Evolutionary conservation across 495 filamentous ascomycete species (phyloP), one percentile per base, ranked within the genome.

Genomic region (Trichodelitschia bisporula): DNA sequence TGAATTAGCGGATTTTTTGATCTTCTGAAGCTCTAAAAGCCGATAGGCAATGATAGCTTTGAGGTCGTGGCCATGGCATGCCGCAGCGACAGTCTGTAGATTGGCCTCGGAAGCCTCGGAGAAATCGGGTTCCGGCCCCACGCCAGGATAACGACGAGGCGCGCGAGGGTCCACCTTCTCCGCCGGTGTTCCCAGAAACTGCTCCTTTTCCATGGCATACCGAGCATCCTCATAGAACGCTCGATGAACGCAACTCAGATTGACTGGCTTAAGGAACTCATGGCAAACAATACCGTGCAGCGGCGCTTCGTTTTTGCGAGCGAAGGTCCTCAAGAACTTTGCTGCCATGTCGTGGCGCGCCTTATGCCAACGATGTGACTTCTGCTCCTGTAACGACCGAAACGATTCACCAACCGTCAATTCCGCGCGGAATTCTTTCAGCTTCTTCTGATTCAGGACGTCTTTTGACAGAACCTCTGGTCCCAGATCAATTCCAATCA

Each of bases 401-500:
- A 53, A 53, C n/a, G 30, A 24, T 28, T 53, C 45, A 13, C 39
- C 44, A 16, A 34, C 33, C 4, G 47, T 55, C 29, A 39, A 37
- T 4, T 51, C 47, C 13, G 20, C 34, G 8, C 28, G 16, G 2
- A 44, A 17, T 13, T 18, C 33, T 31, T 27, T 40, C 24, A 35
- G 34, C 46, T 54, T 39, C 33, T 33, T 26, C 39, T 40, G 25
- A 37, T 42, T 16, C 36, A 44, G 14, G 29, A 38, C n/a, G 41
- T 30, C 21, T 43, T 45, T 0, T 44, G 46, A 24, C 45, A 49
- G 13, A 41, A 33, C 32, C 35, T 48, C 13, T 41, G 44, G 27
- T 39, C 48, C 19, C 33, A 54, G 4, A 32, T 66, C 58, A 5
- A 67, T 36, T 3, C 61, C 58, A 2, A 79, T 31, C 13, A 68